Evolutionary conservation across 129 eudicot genomes (phyloP).

Genomic region (Lonicera japonica): DNA sequence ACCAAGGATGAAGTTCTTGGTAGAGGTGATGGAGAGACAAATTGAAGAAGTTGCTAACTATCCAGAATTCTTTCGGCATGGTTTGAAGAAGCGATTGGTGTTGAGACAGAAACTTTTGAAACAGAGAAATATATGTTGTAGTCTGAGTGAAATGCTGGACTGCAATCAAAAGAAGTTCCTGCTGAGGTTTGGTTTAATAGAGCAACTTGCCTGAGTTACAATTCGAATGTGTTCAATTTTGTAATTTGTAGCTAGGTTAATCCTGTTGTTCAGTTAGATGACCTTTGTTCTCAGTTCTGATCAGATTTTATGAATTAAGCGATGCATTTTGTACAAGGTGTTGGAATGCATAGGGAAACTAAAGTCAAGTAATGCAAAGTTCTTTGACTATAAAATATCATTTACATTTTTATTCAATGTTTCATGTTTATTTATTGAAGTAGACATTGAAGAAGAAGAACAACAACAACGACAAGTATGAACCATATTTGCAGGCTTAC

Average conservation of each 20-base stretch:
- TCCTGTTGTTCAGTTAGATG: background rate
- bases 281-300: background rate
- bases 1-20: conserved; percentile 79
- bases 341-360: background rate
- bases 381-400: too few species aligned
- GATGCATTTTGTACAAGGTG: background rate
- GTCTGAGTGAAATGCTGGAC: conserved; percentile 90
- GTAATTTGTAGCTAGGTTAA: background rate
- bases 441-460: background rate
- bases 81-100: conserved; percentile 81
- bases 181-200: conserved; percentile 55
- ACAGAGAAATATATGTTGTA: conserved; percentile 51
- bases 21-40: conserved; percentile 70
- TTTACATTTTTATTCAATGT: too few species aligned
- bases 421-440: too few species aligned
- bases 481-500: too few species aligned
- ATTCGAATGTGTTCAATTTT: background rate
- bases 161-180: conserved; percentile 77
- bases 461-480: background rate
- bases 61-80: conserved; percentile 79
- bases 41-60: conserved; percentile 69
- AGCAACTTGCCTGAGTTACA: conserved; percentile 34
- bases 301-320: background rate
- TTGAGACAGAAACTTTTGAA: conserved; percentile 70
- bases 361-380: background rate